Evolutionary conservation across 2,329 filamentous ascomycete species (phyloP).

Genomic region (Cladophialophora psammophila): DNA sequence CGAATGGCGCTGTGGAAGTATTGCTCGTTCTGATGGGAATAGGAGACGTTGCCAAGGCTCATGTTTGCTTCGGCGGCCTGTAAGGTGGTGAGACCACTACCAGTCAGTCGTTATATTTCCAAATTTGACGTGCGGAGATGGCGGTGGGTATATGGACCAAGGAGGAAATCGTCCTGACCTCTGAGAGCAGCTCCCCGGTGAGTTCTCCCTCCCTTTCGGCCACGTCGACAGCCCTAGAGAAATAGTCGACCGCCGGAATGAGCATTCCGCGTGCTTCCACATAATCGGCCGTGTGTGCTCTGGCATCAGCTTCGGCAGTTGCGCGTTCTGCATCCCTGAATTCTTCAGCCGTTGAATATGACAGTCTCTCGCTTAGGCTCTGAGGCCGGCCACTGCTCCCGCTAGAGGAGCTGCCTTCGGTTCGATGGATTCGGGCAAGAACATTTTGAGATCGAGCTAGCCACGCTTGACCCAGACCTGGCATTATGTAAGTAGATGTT

Average conservation of each 20-base stretch:
- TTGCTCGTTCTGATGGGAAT: conserved; percentile 52
- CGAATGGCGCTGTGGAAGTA: conserved; percentile 57
- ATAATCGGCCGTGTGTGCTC: conserved; percentile 53
- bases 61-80: conserved; percentile 62
- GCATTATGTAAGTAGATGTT: conserved; percentile 15
- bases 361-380: conserved; percentile 25
- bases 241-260: conserved; percentile 61
- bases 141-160: conserved; percentile 24
- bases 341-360: conserved; percentile 40
- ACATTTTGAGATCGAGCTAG: conserved; percentile 59
- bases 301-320: conserved; percentile 48
- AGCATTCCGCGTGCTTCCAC: conserved; percentile 61
- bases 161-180: conserved; percentile 45
- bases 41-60: conserved; percentile 61
- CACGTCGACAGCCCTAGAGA: conserved; percentile 55
- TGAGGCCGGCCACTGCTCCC: conserved; percentile 43
- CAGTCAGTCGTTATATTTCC: conserved; percentile 31
- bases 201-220: conserved; percentile 50
- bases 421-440: conserved; percentile 57
- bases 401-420: conserved; percentile 50
- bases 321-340: conserved; percentile 43
- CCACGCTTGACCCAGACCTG: conserved; percentile 61
- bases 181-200: conserved; percentile 54
- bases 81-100: conserved; percentile 8
- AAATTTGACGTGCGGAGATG: conserved; percentile 25